phyloP scores from a whole-genome alignment of 371 early-diverging fungal species.

The Rhizopus arrhizus region DNA sequence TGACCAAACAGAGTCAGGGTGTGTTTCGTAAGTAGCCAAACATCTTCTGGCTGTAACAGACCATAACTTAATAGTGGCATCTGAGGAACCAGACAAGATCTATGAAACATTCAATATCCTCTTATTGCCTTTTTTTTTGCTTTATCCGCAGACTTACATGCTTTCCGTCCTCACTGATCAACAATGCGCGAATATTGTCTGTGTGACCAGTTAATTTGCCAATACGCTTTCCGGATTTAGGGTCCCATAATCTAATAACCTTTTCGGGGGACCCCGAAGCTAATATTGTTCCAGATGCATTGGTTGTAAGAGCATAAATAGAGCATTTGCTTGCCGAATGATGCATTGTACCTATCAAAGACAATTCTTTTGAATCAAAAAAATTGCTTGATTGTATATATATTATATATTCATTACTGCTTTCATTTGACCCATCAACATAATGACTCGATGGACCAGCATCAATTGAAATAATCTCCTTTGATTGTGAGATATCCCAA shows the following conservation, averaged over 20 bases:
- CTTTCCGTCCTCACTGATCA: constrained; percentile 87
- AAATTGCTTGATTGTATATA: neutral
- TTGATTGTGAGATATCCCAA: constrained; percentile 78
- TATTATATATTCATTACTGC: neutral
- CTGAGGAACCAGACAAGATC: constrained; percentile 91
- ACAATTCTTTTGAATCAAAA: neutral
- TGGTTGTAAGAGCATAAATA: constrained; percentile 77
- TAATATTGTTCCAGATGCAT: constrained; percentile 68
- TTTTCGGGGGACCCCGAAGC: constrained; percentile 91
- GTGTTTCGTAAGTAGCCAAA: constrained; percentile 82
- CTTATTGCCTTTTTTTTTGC: neutral
- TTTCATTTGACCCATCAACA: constrained; percentile 20
- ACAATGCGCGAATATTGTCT: constrained; percentile 87
- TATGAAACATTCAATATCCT: constrained; percentile 22
- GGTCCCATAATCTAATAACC: constrained; percentile 90
- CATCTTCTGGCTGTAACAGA: constrained; percentile 85
- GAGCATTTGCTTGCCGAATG: constrained; percentile 66
- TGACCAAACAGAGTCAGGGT: constrained; percentile 91
- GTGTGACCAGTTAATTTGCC: constrained; percentile 89
- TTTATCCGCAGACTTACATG: constrained; percentile 52
- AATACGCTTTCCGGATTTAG: constrained; percentile 70
- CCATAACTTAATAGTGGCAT: constrained; percentile 93
- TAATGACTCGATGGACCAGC: constrained; percentile 17
- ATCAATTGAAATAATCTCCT: constrained; percentile 34
- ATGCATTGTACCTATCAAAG: constrained; percentile 31